phyloP scores from a whole-genome alignment of 1,139 yeast genomes.

The Nadsonia starkeyi-henricii region DNA sequence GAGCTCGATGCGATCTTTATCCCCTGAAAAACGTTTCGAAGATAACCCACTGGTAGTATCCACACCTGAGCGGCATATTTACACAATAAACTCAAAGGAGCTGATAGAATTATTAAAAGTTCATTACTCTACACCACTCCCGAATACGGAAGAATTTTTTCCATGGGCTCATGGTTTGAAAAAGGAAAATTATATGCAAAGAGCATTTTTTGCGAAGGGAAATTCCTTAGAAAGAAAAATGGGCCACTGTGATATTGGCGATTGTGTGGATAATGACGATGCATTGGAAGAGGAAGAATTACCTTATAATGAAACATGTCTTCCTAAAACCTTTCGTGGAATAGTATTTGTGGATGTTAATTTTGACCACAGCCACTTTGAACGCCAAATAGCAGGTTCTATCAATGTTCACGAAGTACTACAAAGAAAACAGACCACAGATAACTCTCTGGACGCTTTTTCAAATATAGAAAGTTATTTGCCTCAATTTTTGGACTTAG shows the following conservation, averaged over 20 bases:
- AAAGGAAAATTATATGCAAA: slow-evolving; percentile 21
- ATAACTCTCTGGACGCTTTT: not conserved
- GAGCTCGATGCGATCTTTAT: too few species aligned
- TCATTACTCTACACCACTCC: slow-evolving; percentile 35
- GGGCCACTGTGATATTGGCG: not conserved
- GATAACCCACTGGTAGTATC: too few species aligned
- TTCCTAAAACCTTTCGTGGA: not conserved
- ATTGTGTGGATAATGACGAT: not conserved
- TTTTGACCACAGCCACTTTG: not conserved
- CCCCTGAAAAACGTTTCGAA: too few species aligned
- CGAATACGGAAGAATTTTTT: slow-evolving; percentile 55
- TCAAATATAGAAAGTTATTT: not conserved
- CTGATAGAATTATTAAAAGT: not conserved
- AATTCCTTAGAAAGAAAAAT: not conserved
- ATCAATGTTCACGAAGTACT: not conserved
- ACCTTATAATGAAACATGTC: not conserved
- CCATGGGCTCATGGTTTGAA: slow-evolving; percentile 80
- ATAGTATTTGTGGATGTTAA: not conserved
- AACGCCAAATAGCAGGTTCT: not conserved
- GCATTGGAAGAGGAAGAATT: not conserved
- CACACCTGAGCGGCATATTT: too few species aligned
- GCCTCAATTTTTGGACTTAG: not conserved
- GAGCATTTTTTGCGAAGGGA: slow-evolving; percentile 15
- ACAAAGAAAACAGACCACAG: not conserved
- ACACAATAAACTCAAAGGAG: too few species aligned